A percentile compares a stretch with the other conserved stretches of the same genome.
These are phyloP conservation scores for Hemileia vastatrix DNA, from an alignment of 1,284 basidiomycete species.

Conservation along the genomic window DNA sequence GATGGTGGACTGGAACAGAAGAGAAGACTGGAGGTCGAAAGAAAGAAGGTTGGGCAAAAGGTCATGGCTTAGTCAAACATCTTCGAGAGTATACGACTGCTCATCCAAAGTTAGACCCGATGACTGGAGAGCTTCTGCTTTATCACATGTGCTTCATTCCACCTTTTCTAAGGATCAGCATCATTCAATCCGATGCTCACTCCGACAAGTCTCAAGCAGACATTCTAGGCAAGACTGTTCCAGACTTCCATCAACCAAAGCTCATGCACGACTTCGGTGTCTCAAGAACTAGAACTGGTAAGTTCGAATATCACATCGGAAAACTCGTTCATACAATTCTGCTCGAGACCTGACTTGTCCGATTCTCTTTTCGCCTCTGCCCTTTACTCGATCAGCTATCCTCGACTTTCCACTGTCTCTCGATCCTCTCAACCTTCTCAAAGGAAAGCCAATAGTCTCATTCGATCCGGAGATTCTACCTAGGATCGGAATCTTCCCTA, in stretches of 20 bases:
- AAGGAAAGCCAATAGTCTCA: constrained; percentile 47
- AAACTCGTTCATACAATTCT: not conserved
- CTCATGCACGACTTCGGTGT: constrained; percentile 52
- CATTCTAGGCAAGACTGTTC: constrained; percentile 32
- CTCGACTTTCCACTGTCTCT: constrained; percentile 50
- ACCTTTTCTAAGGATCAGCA: constrained; percentile 47
- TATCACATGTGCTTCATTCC: constrained; percentile 48
- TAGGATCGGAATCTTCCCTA: constrained; percentile 49
- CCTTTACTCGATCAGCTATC: constrained; percentile 44
- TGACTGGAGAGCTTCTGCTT: constrained; percentile 48
- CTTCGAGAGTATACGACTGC: constrained; percentile 50
- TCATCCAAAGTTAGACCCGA: constrained; percentile 49
- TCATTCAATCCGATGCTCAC: constrained; percentile 40
- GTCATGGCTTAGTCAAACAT: constrained; percentile 31
- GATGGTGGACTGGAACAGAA: constrained; percentile 44
- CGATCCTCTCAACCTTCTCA: constrained; percentile 48
- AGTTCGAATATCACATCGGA: not conserved
- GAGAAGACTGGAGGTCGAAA: constrained; percentile 25
- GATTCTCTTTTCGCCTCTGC: not conserved
- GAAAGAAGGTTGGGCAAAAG: constrained; percentile 21
- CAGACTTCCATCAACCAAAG: constrained; percentile 37
- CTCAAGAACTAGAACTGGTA: constrained; percentile 37
- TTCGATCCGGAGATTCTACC: constrained; percentile 46
- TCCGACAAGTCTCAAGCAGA: constrained; percentile 20
- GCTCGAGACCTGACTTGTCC: not conserved